Percentiles rank a stretch among this genome's conserved stretches.
phyloP scores from a whole-genome alignment of 2,329 filamentous ascomycete genomes.

The Thielaviopsis punctulata region DNA sequence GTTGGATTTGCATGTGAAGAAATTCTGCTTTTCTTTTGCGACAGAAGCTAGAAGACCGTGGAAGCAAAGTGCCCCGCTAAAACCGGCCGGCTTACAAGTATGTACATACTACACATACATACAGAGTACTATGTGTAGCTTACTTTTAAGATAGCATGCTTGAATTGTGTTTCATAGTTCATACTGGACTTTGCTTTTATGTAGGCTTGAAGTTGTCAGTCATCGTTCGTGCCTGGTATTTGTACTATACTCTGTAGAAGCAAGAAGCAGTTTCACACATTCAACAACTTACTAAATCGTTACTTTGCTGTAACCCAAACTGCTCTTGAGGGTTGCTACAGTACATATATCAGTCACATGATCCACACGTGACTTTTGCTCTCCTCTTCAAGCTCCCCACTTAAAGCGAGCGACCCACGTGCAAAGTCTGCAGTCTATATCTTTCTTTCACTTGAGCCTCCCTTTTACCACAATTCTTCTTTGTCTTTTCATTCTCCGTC shows the following conservation, averaged over 20 bases:
- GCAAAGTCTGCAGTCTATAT: constrained; percentile 9
- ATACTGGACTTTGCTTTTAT: too few relatives aligned
- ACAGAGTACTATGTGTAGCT: too few relatives aligned
- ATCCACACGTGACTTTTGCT: constrained; percentile 1
- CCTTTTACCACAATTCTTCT: neutral
- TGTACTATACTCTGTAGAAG: too few relatives aligned
- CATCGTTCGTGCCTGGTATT: too few relatives aligned
- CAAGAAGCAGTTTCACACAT: too few relatives aligned
- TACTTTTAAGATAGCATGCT: too few relatives aligned
- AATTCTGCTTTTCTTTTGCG: neutral
- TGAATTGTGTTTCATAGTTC: too few relatives aligned
- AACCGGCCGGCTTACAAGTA: neutral
- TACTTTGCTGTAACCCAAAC: too few relatives aligned
- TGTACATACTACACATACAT: neutral
- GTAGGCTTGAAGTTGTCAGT: too few relatives aligned
- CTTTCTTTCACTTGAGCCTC: neutral
- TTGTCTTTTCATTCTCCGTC: neutral
- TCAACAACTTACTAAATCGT: too few relatives aligned
- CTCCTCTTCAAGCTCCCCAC: constrained; percentile 1
- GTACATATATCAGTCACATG: constrained; percentile 3
- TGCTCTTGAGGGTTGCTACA: neutral
- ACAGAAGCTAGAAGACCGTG: neutral
- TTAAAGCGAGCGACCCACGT: constrained; percentile 8
- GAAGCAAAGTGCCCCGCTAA: neutral
- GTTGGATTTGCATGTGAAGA: neutral